Evolutionary conservation across 2,329 filamentous ascomycete genomes (phyloP), one percentile per base, ranked within the genome.

Genomic region (Fusarium sublunatum): DNA sequence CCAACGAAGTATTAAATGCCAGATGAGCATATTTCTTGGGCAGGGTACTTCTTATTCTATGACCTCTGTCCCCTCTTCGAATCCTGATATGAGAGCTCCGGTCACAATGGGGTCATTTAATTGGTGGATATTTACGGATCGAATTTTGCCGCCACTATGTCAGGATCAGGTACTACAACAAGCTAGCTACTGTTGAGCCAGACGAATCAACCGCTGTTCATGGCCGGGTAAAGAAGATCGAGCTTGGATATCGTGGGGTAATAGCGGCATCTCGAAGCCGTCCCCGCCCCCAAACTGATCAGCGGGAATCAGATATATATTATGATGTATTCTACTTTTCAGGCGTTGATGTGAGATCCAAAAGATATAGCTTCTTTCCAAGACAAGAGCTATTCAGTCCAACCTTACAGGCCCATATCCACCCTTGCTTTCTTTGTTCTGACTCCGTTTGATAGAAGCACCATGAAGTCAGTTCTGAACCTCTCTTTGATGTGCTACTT

Each of bases 251-350:
- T 38, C 49, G 50, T 36, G 50, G 50, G 50, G 50, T 53, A 34
- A 48, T 39, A 31, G 28, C 24, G 5, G 4, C 9, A 19, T 6
- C 5, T 43, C 40, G 25, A 38, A 36, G 44, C 32, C 36, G 11
- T 38, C 57, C 48, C 48, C 55, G 58, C 55, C 44, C 19, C 25
- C 39, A 25, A 26, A 47, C 53, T 60, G 31, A 42, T 26, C 47
- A 32, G 32, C 10, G 24, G 26, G 29, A 60, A 9, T 38, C 24
- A 7, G 12, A 5, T 4, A n/a, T 32, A 53, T 25, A 26, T 31
- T 2, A 31, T 53, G 6, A 34, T 19, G 8, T 2, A 35, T 34
- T 19, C 4, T n/a, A 15, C 8, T 29, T 53, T 32, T 4, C n/a
- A 3, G 7, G 24, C 19, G 8, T 39, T 12, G 11, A 6, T 25